phyloP scores from a whole-genome alignment of 306 rosid genomes.

The Rosa chinensis region DNA sequence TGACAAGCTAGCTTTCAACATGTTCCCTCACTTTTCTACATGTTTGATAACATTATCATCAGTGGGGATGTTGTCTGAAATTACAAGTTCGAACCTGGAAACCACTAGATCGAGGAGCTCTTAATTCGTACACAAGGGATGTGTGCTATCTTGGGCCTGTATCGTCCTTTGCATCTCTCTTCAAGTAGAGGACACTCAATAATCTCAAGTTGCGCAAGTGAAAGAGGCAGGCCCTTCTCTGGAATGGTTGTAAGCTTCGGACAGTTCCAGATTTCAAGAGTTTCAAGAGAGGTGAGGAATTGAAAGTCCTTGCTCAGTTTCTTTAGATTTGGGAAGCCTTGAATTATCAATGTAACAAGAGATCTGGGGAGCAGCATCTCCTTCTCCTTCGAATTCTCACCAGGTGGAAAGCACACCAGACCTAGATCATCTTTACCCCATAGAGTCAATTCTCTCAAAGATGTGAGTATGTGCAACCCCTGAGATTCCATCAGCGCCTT shows the following conservation, averaged over 20 bases:
- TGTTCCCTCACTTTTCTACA: too few relatives aligned
- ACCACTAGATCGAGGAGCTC: too few relatives aligned
- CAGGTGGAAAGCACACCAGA: conserved; percentile 15
- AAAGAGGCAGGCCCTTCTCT: not conserved
- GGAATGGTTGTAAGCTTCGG: not conserved
- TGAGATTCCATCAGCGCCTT: conserved; percentile 9
- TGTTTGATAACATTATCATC: too few relatives aligned
- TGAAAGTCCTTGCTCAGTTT: conserved; percentile 14
- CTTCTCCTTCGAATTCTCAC: not conserved
- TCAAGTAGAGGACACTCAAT: not conserved
- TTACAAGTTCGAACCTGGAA: too few relatives aligned
- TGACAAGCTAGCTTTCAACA: too few relatives aligned
- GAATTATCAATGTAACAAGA: not conserved
- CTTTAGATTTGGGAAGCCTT: conserved; percentile 11
- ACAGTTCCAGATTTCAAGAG: rapidly evolving
- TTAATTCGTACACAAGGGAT: not conserved
- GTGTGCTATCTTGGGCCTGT: not conserved
- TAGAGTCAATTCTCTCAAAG: not conserved
- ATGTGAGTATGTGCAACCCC: conserved; percentile 21
- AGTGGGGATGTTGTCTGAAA: too few relatives aligned
- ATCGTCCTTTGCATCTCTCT: too few relatives aligned
- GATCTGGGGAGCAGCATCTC: conserved; percentile 22
- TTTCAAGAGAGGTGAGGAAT: conserved; percentile 24
- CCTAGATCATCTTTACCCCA: conserved; percentile 7
- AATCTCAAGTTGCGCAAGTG: not conserved